These are phyloP conservation scores for Polyporus arcularius DNA, from an alignment of 768 basidiomycete species.

Conservation along the genomic window DNA sequence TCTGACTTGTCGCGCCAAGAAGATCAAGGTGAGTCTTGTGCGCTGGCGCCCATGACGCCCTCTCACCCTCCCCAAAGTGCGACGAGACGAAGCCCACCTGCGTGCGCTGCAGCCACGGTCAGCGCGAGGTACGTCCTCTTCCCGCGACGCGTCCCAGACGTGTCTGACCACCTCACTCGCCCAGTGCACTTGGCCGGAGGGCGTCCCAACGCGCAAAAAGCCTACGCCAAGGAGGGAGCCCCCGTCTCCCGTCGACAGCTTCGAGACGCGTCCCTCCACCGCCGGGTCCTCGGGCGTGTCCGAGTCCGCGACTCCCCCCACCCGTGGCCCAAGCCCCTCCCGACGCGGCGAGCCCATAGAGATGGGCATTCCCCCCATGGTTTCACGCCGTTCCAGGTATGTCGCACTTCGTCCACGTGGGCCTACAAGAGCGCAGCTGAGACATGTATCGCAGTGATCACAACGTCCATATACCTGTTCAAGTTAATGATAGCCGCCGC, in stretches of 20 bases:
- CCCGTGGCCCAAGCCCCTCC: conserved; percentile 60
- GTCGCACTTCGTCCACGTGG: not conserved
- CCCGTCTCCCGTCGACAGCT: conserved; percentile 42
- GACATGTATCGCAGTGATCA: conserved; percentile 24
- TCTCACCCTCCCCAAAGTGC: conserved; percentile 51
- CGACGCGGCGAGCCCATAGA: conserved; percentile 45
- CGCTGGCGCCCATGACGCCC: not conserved
- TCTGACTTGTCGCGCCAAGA: conserved; percentile 89
- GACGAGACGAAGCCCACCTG: conserved; percentile 90
- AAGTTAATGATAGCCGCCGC: conserved; percentile 19
- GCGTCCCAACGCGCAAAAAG: conserved; percentile 72
- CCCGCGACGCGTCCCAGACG: not conserved
- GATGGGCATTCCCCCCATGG: conserved; percentile 36
- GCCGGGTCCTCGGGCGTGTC: conserved; percentile 75
- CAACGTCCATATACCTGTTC: conserved; percentile 24
- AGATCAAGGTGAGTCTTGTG: conserved; percentile 79
- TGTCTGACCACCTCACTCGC: conserved; percentile 1
- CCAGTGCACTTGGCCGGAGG: conserved; percentile 83
- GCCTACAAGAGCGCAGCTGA: not conserved
- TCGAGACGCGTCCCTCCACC: conserved; percentile 68
- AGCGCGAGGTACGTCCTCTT: conserved; percentile 66
- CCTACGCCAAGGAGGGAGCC: conserved; percentile 48
- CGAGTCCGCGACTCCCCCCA: conserved; percentile 72
- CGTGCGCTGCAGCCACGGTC: conserved; percentile 82
- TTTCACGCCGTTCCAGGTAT: conserved; percentile 45